Percentiles rank a stretch among this genome's conserved stretches.
Conservation (phyloP, 23 red algal genomes). For the Cyanidioschyzon merolae region DNA sequence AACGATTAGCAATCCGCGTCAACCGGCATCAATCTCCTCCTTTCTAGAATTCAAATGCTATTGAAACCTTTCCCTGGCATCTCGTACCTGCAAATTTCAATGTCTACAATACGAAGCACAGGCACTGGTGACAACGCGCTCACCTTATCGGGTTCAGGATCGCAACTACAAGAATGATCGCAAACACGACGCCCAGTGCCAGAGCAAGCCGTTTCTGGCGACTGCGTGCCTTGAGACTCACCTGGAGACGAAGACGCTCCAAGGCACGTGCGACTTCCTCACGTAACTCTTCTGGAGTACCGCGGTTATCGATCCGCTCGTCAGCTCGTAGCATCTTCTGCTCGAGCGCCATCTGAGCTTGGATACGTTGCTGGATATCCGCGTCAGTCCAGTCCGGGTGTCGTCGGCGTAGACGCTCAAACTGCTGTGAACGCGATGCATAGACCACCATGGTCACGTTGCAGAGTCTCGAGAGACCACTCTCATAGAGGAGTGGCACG, state of each 20-base stretch:
- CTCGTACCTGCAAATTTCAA: no score
- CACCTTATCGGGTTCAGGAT: not conserved
- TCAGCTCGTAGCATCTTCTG: constrained; percentile 7
- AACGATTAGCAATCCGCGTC: no score
- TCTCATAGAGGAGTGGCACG: constrained; percentile 85
- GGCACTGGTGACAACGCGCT: no score
- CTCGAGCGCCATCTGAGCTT: not conserved
- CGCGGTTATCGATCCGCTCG: constrained; percentile 11
- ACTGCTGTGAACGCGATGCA: constrained; percentile 4
- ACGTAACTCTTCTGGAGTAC: not conserved
- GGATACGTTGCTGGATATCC: constrained; percentile 11
- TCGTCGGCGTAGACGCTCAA: constrained; percentile 5
- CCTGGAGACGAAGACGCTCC: not conserved
- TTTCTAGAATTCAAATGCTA: no score
- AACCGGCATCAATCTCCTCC: no score
- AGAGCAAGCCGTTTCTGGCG: not conserved
- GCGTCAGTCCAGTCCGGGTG: constrained; percentile 12
- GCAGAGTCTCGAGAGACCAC: not conserved
- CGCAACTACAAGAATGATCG: not conserved
- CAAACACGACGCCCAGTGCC: not conserved
- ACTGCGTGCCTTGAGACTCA: not conserved
- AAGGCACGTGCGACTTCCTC: not conserved
- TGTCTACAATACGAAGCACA: no score
- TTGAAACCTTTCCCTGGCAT: no score
- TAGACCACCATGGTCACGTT: constrained; percentile 15